These are phyloP conservation scores for Fusarium torulosum DNA, from an alignment of 2,329 filamentous ascomycete genomes.

Conservation along the genomic window DNA sequence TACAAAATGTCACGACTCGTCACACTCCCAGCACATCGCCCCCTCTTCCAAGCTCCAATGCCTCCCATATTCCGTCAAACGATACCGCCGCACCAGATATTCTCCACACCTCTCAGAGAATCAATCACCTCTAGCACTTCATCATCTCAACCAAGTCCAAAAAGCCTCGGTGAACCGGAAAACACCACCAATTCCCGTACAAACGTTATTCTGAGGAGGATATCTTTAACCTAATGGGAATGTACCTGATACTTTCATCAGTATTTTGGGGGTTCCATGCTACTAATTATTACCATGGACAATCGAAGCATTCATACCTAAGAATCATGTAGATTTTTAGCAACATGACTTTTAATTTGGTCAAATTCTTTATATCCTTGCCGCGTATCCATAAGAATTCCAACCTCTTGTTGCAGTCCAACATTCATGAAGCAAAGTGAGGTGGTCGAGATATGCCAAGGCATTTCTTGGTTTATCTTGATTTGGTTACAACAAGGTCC, in stretches of 20 bases:
- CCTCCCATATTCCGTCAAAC: not conserved
- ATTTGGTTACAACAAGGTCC: not conserved
- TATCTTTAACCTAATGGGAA: not conserved
- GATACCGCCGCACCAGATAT: not conserved
- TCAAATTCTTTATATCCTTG: too few species aligned
- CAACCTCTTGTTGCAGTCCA: too few species aligned
- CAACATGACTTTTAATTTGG: too few species aligned
- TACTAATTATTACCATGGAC: too few species aligned
- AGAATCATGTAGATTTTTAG: too few species aligned
- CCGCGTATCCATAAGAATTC: too few species aligned
- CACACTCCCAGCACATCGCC: not conserved
- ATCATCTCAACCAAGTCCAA: not conserved
- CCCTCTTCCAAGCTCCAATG: not conserved
- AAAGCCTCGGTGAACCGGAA: not conserved
- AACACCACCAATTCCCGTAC: not conserved
- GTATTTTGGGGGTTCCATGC: too few species aligned
- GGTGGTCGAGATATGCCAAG: slow-evolving; percentile 23
- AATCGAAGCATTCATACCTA: too few species aligned
- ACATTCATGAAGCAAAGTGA: not conserved
- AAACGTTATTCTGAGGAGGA: not conserved
- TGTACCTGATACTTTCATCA: not conserved
- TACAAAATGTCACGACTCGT: not conserved
- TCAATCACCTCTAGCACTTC: not conserved
- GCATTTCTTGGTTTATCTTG: slow-evolving; percentile 1
- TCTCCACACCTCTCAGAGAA: not conserved